Conservation (phyloP, 257 asterid species). For the Avicennia marina region DNA sequence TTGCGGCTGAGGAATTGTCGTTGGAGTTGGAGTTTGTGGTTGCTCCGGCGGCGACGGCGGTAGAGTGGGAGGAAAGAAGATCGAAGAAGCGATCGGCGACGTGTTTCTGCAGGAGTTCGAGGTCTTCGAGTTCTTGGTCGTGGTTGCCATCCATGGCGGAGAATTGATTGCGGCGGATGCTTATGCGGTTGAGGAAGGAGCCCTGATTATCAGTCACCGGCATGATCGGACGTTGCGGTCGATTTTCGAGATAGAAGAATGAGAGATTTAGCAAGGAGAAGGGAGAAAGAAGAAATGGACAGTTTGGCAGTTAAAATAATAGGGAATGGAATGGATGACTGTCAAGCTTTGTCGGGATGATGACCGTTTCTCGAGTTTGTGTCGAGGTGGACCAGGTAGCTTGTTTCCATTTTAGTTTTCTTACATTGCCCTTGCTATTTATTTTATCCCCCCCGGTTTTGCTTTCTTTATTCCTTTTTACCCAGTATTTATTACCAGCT, state of each 20-base stretch:
- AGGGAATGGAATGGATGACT: slow-evolving; percentile 17
- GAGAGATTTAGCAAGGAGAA: not conserved
- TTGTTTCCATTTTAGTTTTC: not conserved
- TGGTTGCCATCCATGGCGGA: slow-evolving; percentile 44
- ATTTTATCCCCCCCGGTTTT: no score
- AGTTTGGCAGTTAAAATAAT: slow-evolving; percentile 34
- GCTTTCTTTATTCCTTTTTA: no score
- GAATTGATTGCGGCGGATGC: slow-evolving; percentile 89
- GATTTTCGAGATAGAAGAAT: not conserved
- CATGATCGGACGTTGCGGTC: slow-evolving; percentile 26
- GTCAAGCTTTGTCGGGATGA: slow-evolving; percentile 21
- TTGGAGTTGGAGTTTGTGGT: not conserved
- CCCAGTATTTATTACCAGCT: no score
- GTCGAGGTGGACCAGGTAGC: no score
- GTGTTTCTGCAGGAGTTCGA: slow-evolving; percentile 66
- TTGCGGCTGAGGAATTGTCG: slow-evolving; percentile 3
- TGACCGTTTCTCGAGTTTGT: slow-evolving; percentile 39
- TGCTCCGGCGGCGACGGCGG: not conserved
- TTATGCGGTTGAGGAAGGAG: slow-evolving; percentile 82
- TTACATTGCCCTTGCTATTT: not conserved
- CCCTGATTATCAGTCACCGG: slow-evolving; percentile 56
- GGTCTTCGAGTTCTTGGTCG: slow-evolving; percentile 64
- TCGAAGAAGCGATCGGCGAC: slow-evolving; percentile 66
- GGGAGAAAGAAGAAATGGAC: slow-evolving; percentile 9
- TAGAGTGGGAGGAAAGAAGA: slow-evolving; percentile 34